A percentile compares a stretch with the other conserved stretches of the same genome.
These are phyloP conservation scores for Aspergillus diversus DNA, from an alignment of 495 filamentous ascomycete species.

Conservation along the genomic window DNA sequence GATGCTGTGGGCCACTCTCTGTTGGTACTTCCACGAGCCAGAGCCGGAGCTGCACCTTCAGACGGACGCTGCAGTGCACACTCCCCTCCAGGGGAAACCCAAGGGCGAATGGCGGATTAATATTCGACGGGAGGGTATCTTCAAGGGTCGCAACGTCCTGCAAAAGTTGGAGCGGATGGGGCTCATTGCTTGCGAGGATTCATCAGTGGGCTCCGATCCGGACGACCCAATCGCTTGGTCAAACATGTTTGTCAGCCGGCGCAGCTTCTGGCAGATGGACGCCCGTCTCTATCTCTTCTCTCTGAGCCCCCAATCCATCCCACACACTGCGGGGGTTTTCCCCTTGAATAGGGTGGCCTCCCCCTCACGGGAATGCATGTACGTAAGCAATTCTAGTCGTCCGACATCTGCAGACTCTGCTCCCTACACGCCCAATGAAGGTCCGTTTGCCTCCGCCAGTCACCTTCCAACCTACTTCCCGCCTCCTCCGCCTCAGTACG, in stretches of 20 bases:
- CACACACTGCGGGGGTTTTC: slow-evolving; percentile 54
- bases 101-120: slow-evolving; percentile 86
- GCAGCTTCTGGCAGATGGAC: slow-evolving; percentile 91
- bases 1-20: slow-evolving; percentile 94
- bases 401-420: slow-evolving; percentile 23
- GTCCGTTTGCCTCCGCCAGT: slow-evolving; percentile 71
- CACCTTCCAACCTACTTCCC: slow-evolving; percentile 92
- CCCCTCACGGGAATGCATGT: slow-evolving; percentile 55
- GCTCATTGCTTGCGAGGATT: slow-evolving; percentile 74
- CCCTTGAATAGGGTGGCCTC: slow-evolving; percentile 55
- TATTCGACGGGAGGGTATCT: slow-evolving; percentile 82
- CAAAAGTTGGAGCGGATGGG: slow-evolving; percentile 94
- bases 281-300: slow-evolving; percentile 86
- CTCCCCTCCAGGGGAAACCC: slow-evolving; percentile 70
- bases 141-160: slow-evolving; percentile 79
- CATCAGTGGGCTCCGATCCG: slow-evolving; percentile 66
- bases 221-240: slow-evolving; percentile 65
- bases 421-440: slow-evolving; percentile 40
- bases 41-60: slow-evolving; percentile 56
- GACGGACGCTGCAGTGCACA: slow-evolving; percentile 63
- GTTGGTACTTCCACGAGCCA: slow-evolving; percentile 90
- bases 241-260: slow-evolving; percentile 79
- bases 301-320: slow-evolving; percentile 60
- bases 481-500: slow-evolving; percentile 79
- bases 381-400: slow-evolving; percentile 21